Conservation (phyloP, 2,329 filamentous ascomycete species). For the Domatiomyces catenatus region DNA sequence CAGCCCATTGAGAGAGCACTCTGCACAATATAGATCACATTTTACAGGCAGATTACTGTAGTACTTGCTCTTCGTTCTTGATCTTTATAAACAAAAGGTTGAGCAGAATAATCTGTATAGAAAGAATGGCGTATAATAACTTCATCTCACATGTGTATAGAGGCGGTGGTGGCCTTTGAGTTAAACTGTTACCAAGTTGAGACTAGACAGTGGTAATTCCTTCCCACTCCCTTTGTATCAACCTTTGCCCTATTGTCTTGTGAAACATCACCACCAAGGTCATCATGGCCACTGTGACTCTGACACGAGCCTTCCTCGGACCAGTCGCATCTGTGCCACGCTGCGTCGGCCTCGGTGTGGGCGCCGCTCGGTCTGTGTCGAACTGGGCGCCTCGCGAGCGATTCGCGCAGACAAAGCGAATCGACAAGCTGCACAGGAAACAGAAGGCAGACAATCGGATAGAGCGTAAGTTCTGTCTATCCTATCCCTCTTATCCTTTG, state of each 20-base stretch:
- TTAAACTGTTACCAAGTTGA: too few species aligned
- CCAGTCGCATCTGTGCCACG: neutral
- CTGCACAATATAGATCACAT: too few species aligned
- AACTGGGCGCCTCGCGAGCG: constrained; percentile 16
- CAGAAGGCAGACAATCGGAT: constrained; percentile 14
- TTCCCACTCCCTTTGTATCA: neutral
- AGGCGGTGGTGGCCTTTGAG: too few species aligned
- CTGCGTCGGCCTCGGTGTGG: constrained; percentile 1
- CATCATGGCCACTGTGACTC: constrained; percentile 2
- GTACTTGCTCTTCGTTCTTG: too few species aligned
- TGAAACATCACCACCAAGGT: neutral
- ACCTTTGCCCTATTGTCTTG: neutral
- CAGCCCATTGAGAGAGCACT: too few species aligned
- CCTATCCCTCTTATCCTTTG: neutral
- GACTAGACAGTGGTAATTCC: neutral
- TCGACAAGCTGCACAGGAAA: constrained; percentile 17
- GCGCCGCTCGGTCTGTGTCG: constrained; percentile 8
- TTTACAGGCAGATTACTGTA: too few species aligned
- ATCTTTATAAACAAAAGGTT: too few species aligned
- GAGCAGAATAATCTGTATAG: too few species aligned
- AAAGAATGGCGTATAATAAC: too few species aligned
- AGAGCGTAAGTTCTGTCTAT: constrained; percentile 12
- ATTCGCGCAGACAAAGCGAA: constrained; percentile 15
- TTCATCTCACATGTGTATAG: too few species aligned
- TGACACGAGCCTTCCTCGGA: constrained; percentile 9